Evolutionary conservation across 1,284 basidiomycete genomes (phyloP).

Genomic region (Macrocystidia cucumis): DNA sequence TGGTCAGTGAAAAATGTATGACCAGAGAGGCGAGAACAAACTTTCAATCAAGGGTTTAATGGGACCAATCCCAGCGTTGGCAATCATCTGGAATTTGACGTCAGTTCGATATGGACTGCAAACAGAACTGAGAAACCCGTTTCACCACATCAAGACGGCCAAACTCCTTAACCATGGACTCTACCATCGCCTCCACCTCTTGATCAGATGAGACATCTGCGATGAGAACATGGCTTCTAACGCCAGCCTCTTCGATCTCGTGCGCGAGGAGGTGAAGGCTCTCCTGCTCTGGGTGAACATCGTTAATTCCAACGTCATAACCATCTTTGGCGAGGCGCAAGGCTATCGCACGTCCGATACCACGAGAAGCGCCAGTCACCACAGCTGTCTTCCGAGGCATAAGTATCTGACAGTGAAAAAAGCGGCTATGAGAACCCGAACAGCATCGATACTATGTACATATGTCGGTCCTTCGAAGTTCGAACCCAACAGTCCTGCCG

Average conservation of each 20-base stretch:
- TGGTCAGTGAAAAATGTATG: background rate
- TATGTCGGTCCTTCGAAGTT: too few species aligned
- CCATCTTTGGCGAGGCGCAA: slow-evolving; percentile 26
- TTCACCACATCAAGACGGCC: slow-evolving; percentile 22
- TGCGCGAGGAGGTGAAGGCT: slow-evolving; percentile 12
- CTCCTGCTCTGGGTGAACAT: slow-evolving; percentile 15
- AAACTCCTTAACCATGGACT: slow-evolving; percentile 13
- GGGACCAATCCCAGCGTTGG: slow-evolving; percentile 16
- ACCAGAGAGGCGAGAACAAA: slow-evolving; percentile 4
- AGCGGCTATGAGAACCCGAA: too few species aligned
- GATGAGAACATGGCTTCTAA: slow-evolving; percentile 9
- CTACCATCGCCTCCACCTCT: slow-evolving; percentile 19
- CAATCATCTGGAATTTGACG: slow-evolving; percentile 20
- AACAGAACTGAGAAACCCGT: background rate
- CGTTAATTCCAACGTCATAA: slow-evolving; percentile 27
- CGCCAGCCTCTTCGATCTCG: slow-evolving; percentile 12
- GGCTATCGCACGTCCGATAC: slow-evolving; percentile 28
- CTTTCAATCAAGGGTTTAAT: slow-evolving; percentile 18
- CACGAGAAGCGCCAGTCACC: slow-evolving; percentile 26
- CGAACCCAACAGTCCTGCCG: too few species aligned
- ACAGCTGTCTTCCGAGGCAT: too few species aligned
- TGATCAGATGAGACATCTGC: slow-evolving; percentile 20
- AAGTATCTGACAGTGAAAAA: too few species aligned
- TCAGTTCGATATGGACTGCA: background rate
- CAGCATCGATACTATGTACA: too few species aligned